Conservation (phyloP, 257 asterid species). For the Capsicum baccatum region DNA sequence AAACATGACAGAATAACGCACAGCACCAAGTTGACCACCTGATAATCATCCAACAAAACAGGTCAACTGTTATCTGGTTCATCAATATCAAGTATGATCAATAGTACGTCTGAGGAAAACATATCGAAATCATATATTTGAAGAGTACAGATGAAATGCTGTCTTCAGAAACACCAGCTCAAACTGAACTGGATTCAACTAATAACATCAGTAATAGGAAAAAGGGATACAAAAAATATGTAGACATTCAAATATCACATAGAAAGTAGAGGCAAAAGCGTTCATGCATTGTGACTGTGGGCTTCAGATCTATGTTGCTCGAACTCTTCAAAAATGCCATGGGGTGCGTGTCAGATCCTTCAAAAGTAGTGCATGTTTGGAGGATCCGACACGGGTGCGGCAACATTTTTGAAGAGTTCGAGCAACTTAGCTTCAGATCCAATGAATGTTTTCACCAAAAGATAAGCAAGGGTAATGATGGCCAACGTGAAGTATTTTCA, state of each 20-base stretch:
- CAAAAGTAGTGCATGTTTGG: no score
- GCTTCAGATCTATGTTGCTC: background rate
- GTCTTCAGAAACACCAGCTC: background rate
- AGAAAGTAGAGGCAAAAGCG: background rate
- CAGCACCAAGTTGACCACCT: constrained; percentile 85
- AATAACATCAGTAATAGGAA: background rate
- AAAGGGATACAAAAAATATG: background rate
- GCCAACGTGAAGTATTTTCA: background rate
- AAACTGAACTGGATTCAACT: background rate
- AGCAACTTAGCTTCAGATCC: background rate
- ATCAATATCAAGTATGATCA: background rate
- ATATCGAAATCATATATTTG: background rate
- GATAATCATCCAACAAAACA: constrained; percentile 16
- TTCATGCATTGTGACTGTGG: background rate
- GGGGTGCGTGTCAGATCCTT: no score
- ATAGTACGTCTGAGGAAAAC: background rate
- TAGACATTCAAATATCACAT: background rate
- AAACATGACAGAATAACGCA: constrained; percentile 71
- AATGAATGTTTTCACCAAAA: background rate
- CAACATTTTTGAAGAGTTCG: no score
- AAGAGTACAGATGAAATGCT: background rate
- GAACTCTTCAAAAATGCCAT: no score
- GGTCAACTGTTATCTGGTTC: background rate
- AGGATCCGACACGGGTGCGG: no score
- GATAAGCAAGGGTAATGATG: background rate